Percentiles rank a stretch among this genome's conserved stretches.
phyloP scores from a whole-genome alignment of 2,329 filamentous ascomycete species.

The Davidsoniella australis region DNA sequence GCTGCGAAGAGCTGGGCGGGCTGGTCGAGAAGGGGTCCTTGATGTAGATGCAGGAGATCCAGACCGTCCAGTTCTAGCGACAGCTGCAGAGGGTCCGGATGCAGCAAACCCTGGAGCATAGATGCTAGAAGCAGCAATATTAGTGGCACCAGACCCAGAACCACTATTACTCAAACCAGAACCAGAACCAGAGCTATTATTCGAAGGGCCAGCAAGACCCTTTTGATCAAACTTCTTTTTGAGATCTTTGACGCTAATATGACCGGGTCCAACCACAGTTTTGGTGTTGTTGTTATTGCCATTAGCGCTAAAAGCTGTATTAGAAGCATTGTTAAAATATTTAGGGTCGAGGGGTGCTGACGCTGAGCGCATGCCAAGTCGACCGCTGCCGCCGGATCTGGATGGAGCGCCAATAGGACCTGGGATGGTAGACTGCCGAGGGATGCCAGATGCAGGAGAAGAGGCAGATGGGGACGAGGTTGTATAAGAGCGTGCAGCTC shows the following conservation, averaged over 20 bases:
- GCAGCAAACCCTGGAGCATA: not conserved
- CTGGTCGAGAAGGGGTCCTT: slow-evolving; percentile 3
- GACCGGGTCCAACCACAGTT: slow-evolving; percentile 1
- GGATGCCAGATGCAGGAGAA: not conserved
- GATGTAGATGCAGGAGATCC: not conserved
- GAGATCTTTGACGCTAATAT: slow-evolving; percentile 57
- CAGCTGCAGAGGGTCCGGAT: not conserved
- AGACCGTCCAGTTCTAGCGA: not conserved
- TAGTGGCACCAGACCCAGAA: not conserved
- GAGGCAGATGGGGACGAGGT: too few species aligned
- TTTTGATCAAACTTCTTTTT: slow-evolving; percentile 63
- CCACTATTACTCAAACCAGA: not conserved
- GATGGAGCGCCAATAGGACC: slow-evolving; percentile 3
- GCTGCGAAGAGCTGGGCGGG: slow-evolving; percentile 7
- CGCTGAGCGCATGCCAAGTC: slow-evolving; percentile 6
- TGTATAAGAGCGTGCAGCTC: too few species aligned
- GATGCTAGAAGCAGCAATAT: not conserved
- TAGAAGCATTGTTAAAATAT: not conserved
- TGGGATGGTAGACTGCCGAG: slow-evolving; percentile 9
- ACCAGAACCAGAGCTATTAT: not conserved
- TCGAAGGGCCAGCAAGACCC: slow-evolving; percentile 16
- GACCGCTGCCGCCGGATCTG: not conserved
- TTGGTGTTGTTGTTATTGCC: not conserved
- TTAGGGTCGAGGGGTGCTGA: slow-evolving; percentile 10
- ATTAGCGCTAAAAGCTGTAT: not conserved